A percentile compares a stretch with the other conserved stretches of the same genome.
Evolutionary conservation across 2,329 filamentous ascomycete species (phyloP).

Genomic region (Thelonectria discophora): DNA sequence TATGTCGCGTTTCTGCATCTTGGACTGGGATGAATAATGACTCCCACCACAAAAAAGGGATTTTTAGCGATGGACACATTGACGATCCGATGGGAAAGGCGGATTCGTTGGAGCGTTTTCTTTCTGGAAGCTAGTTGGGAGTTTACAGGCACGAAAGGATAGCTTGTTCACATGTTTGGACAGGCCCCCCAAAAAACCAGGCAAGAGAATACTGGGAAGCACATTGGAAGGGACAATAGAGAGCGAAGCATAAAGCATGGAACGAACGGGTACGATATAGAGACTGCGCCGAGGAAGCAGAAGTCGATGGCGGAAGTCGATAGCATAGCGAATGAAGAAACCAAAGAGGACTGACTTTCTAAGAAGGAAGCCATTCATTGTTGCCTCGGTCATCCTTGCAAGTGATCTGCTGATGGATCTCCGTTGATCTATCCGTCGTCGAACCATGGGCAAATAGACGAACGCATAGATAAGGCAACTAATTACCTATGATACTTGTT

Average conservation of each 20-base stretch:
- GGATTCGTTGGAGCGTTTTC: constrained; percentile 12
- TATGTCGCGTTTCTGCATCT: neutral
- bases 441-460: too few relatives aligned
- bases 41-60: neutral
- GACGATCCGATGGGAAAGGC: constrained; percentile 3
- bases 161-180: constrained; percentile 16
- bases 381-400: neutral
- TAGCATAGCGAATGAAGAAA: constrained; percentile 1
- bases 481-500: too few relatives aligned
- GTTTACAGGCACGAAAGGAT: constrained; percentile 28
- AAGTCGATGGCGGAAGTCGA: constrained; percentile 8
- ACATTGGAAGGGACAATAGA: constrained; percentile 25
- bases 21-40: constrained; percentile 10
- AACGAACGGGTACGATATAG: constrained; percentile 23
- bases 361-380: constrained; percentile 2
- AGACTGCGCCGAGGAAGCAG: constrained; percentile 9
- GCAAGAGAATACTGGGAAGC: constrained; percentile 19
- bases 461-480: too few relatives aligned
- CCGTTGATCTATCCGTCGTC: too few relatives aligned
- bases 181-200: constrained; percentile 1
- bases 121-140: constrained; percentile 29
- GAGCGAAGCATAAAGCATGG: constrained; percentile 7
- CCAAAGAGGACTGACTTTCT: neutral
- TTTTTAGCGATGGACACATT: constrained; percentile 8
- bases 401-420: neutral